Evolutionary conservation across 208 protist species (phyloP).

Genomic region (Trypanosoma congolense): DNA sequence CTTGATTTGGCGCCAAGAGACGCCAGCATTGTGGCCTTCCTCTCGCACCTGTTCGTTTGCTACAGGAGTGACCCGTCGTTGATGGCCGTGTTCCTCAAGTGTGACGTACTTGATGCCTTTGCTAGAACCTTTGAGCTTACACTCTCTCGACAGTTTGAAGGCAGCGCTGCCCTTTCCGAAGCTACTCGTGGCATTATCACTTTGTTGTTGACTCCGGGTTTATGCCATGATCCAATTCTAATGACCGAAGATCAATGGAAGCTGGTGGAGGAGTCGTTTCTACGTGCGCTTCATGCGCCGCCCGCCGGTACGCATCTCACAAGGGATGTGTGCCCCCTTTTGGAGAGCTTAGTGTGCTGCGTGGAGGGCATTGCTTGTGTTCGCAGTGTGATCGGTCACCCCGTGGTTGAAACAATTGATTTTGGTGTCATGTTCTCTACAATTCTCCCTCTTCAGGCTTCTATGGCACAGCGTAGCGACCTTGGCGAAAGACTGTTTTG

Average conservation of each 20-base stretch:
- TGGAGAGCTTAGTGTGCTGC: slow-evolving; percentile 14
- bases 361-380: slow-evolving; percentile 13
- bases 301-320: neutral
- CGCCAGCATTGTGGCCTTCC: neutral
- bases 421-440: slow-evolving; percentile 9
- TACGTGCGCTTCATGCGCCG: neutral
- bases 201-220: neutral
- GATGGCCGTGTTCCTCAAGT: neutral
- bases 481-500: slow-evolving; percentile 5
- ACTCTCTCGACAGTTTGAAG: neutral
- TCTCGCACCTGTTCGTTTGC: neutral
- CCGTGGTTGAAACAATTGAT: slow-evolving; percentile 23
- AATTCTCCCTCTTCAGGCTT: slow-evolving; percentile 14
- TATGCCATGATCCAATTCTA: neutral
- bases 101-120: neutral
- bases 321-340: neutral
- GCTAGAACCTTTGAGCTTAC: slow-evolving; percentile 7
- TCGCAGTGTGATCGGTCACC: slow-evolving; percentile 21
- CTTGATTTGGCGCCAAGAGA: neutral
- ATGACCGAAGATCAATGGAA: neutral
- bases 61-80: neutral
- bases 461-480: slow-evolving; percentile 7
- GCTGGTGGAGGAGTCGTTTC: neutral
- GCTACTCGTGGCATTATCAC: neutral
- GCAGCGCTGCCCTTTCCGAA: neutral